Conservation (phyloP, 106 monocot species). For the Allium cepa region DNA sequence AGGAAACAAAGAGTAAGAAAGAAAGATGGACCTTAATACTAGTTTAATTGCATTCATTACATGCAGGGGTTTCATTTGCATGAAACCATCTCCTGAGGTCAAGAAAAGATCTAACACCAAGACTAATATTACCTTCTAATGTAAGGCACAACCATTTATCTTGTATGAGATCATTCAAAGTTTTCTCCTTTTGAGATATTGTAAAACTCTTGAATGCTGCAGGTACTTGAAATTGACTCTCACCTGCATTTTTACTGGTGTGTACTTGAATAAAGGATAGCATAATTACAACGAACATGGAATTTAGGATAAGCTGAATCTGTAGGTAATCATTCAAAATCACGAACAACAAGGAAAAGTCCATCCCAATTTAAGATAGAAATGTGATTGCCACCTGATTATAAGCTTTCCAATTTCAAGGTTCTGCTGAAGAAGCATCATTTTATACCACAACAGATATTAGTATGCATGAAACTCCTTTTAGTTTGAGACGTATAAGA, state of each 20-base stretch:
- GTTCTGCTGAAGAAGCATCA: no score
- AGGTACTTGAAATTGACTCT: conserved; percentile 43
- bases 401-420: no score
- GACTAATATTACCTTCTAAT: conserved; percentile 64
- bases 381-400: no score
- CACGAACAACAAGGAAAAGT: no score
- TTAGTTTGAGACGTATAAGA: no score
- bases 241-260: conserved; percentile 34
- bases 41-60: conserved; percentile 86
- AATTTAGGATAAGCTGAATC: no score
- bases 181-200: conserved; percentile 84
- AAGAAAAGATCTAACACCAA: conserved; percentile 86
- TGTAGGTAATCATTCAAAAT: no score
- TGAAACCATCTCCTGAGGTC: conserved; percentile 93
- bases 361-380: no score
- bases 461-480: no score
- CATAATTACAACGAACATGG: background rate
- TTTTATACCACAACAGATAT: no score
- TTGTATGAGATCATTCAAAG: conserved; percentile 65
- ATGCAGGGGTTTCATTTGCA: conserved; percentile 62
- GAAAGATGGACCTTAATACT: conserved; percentile 48
- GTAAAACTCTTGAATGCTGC: conserved; percentile 70
- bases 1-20: background rate
- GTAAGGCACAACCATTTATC: conserved; percentile 70
- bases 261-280: conserved; percentile 21